phyloP scores from a whole-genome alignment of 257 asterid genomes.

The Penstemon eatonii region DNA sequence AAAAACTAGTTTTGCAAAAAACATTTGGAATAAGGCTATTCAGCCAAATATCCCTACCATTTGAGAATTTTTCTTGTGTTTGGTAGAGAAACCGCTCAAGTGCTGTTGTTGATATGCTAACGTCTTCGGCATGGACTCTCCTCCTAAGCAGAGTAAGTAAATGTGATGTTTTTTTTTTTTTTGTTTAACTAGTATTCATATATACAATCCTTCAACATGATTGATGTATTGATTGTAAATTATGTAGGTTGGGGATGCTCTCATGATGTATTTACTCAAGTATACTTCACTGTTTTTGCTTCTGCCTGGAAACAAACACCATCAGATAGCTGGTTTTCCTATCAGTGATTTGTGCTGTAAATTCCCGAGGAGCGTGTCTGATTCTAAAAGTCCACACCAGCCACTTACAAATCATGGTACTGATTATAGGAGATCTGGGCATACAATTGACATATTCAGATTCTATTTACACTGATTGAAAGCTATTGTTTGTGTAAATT shows the following conservation, averaged over 20 bases:
- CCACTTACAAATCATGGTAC: slow-evolving; percentile 40
- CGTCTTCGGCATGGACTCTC: slow-evolving; percentile 62
- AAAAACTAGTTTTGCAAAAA: too few species aligned
- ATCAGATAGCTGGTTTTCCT: slow-evolving; percentile 73
- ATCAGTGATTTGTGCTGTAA: slow-evolving; percentile 46
- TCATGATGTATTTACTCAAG: slow-evolving; percentile 67
- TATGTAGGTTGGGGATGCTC: slow-evolving; percentile 73
- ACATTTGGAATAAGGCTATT: too few species aligned
- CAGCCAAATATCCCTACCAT: too few species aligned
- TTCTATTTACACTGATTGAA: neutral
- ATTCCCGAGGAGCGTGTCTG: slow-evolving; percentile 27
- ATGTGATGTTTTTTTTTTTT: slow-evolving; percentile 18
- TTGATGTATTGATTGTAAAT: slow-evolving; percentile 26
- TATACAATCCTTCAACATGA: slow-evolving; percentile 15
- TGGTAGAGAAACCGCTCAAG: slow-evolving; percentile 50
- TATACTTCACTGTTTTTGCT: slow-evolving; percentile 69
- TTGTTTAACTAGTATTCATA: neutral
- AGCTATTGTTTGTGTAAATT: neutral
- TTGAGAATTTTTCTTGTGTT: slow-evolving; percentile 19
- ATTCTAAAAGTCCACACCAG: slow-evolving; percentile 28
- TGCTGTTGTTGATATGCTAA: slow-evolving; percentile 49
- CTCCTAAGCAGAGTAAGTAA: slow-evolving; percentile 65
- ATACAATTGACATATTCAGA: neutral
- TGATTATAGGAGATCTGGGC: slow-evolving; percentile 5
- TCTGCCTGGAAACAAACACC: slow-evolving; percentile 53